These are phyloP conservation scores for Globisporangium viniferum DNA, from an alignment of 352 stramenopile species.

Conservation along the genomic window DNA sequence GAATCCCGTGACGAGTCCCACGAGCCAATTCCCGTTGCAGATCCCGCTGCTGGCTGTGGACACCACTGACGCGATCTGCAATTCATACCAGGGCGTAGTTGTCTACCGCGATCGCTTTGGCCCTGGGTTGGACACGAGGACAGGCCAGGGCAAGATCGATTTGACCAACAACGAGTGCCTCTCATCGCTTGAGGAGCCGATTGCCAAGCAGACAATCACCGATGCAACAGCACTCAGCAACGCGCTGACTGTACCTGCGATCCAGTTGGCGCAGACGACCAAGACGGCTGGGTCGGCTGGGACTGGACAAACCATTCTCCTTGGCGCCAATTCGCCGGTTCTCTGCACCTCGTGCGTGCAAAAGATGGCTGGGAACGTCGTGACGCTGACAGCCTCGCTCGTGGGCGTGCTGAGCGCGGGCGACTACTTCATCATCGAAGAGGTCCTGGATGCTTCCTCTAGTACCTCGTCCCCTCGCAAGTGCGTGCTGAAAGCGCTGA, in stretches of 20 bases:
- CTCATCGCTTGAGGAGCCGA: slow-evolving; percentile 30
- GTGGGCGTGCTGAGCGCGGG: slow-evolving; percentile 10
- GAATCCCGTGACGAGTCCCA: slow-evolving; percentile 34
- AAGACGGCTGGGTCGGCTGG: slow-evolving; percentile 21
- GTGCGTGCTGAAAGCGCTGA: slow-evolving; percentile 47
- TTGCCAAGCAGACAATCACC: slow-evolving; percentile 46
- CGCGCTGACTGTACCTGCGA: slow-evolving; percentile 25
- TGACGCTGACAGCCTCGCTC: slow-evolving; percentile 48
- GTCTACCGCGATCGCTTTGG: slow-evolving; percentile 45
- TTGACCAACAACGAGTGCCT: slow-evolving; percentile 54
- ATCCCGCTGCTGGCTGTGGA: slow-evolving; percentile 13
- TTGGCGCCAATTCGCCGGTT: slow-evolving; percentile 29
- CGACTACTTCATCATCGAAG: slow-evolving; percentile 71
- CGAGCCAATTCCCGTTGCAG: slow-evolving; percentile 32
- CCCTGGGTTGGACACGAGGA: slow-evolving; percentile 44
- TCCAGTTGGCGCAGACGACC: slow-evolving; percentile 45
- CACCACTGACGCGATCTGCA: slow-evolving; percentile 25
- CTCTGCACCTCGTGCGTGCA: slow-evolving; percentile 63
- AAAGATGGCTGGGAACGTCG: slow-evolving; percentile 29
- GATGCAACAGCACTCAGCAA: slow-evolving; percentile 28
- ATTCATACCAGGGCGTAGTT: slow-evolving; percentile 25
- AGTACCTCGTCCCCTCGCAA: slow-evolving; percentile 5
- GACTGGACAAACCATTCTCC: slow-evolving; percentile 4
- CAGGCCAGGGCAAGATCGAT: slow-evolving; percentile 51
- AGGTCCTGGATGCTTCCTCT: slow-evolving; percentile 24